These are phyloP conservation scores for Penicillium olsonii DNA, from an alignment of 2,329 filamentous ascomycete species.

Conservation along the genomic window DNA sequence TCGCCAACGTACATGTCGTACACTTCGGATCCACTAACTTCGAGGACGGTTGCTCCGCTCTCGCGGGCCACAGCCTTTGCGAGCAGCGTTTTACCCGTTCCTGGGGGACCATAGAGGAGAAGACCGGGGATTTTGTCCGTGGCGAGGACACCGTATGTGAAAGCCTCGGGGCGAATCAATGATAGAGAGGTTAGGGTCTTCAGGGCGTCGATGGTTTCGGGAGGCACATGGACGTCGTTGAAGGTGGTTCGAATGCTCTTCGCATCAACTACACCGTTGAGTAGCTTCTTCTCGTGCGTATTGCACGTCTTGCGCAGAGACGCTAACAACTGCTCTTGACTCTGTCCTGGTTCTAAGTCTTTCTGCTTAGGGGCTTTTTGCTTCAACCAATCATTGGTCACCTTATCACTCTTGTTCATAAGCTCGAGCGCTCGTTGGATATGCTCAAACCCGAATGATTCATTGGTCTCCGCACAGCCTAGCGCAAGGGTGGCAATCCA, in stretches of 20 bases:
- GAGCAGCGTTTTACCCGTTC: slow-evolving; percentile 64
- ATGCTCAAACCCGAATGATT: slow-evolving; percentile 41
- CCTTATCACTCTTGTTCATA: slow-evolving; percentile 44
- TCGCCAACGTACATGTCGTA: slow-evolving; percentile 97
- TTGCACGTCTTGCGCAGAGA: slow-evolving; percentile 62
- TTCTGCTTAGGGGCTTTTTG: slow-evolving; percentile 34
- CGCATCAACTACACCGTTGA: slow-evolving; percentile 79
- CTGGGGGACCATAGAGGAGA: slow-evolving; percentile 81
- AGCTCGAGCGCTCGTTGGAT: slow-evolving; percentile 38
- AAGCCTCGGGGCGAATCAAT: slow-evolving; percentile 86
- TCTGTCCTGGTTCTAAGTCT: slow-evolving; percentile 34
- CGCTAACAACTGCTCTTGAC: slow-evolving; percentile 47
- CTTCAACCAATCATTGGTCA: slow-evolving; percentile 40
- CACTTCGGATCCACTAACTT: slow-evolving; percentile 86
- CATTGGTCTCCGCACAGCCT: slow-evolving; percentile 49
- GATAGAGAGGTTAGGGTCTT: slow-evolving; percentile 88
- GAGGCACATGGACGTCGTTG: slow-evolving; percentile 77
- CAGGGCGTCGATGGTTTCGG: slow-evolving; percentile 81
- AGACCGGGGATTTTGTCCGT: slow-evolving; percentile 89
- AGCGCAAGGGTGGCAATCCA: slow-evolving; percentile 58
- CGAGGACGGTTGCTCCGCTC: slow-evolving; percentile 69
- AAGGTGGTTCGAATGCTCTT: slow-evolving; percentile 85
- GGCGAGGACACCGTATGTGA: slow-evolving; percentile 89
- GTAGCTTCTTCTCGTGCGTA: slow-evolving; percentile 77
- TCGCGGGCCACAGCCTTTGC: slow-evolving; percentile 67